Evolutionary conservation across 2,329 filamentous ascomycete species (phyloP), one percentile per base, ranked within the genome.

Genomic region (Hypocreales sp.): DNA sequence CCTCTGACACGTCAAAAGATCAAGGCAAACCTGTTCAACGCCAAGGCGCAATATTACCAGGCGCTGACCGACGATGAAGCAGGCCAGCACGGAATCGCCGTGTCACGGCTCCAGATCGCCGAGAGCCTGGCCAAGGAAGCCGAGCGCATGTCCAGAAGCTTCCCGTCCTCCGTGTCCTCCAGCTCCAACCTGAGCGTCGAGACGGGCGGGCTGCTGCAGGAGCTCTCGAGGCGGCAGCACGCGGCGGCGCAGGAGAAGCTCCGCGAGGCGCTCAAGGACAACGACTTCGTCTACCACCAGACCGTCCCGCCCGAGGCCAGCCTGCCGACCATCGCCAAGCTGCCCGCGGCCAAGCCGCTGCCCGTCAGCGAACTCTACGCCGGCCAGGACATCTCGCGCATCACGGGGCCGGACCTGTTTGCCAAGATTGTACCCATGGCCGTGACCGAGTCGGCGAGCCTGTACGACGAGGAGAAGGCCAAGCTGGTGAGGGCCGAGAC

Each of bases 381-480:
- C 31, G 87, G 87, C 2, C 90, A 95, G 53, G 90, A 98, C 48
- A 94, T 98, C 22, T 83, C 93, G 49, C 71, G 84, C 15, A 95
- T 98, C 35, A 95, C 92, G 20, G 92, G 92, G 0, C 87, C 90
- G 0, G 90, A 98, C 46, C 78, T 98, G 27, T 98, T 98, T 53
- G 76, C 90, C 39, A 92, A 92, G 50, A 93, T 98, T 33, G 82
- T 95, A 3, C 90, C 90, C 1, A 79, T 95, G 58, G 80, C 84
- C 4, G 87, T 98, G 2, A 98, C 90, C 0, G 87, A 98, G 51
- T 92, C 83, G 15, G 90, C 90, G 9, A 95, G 90, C 57, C 58
- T 95, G 41, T 98, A 98, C 48, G 90, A 95, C 37, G 90, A 98
- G 53, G 90, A 98, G 50, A 98, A 98, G 55, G 90, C 90, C 9